phyloP scores from a whole-genome alignment of 1,284 basidiomycete genomes.

The Malassezia brasiliensis region DNA sequence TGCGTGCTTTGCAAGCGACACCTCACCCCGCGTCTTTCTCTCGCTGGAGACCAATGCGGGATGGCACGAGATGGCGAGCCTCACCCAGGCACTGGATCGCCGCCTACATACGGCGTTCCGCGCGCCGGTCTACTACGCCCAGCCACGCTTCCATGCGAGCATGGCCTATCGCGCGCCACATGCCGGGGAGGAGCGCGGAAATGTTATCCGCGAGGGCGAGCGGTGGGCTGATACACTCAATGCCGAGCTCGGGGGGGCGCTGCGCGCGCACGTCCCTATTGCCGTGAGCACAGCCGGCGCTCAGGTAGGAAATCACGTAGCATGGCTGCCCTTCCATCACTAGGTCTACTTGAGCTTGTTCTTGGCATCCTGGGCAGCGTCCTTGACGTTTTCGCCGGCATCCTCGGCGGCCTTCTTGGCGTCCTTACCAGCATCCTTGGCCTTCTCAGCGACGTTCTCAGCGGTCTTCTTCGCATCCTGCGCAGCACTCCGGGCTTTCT shows the following conservation, averaged over 20 bases:
- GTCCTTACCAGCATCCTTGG: neutral
- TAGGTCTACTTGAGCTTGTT: neutral
- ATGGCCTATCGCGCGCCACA: neutral
- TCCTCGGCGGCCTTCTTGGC: neutral
- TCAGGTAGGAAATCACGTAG: neutral
- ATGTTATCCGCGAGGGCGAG: neutral
- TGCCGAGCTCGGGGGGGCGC: neutral
- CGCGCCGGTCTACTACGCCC: neutral
- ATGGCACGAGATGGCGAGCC: constrained; percentile 4
- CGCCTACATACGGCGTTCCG: neutral
- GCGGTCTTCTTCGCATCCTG: neutral
- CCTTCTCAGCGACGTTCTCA: neutral
- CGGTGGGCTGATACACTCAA: neutral
- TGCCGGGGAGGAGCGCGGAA: neutral
- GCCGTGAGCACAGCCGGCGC: neutral
- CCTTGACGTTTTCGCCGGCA: neutral
- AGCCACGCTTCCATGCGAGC: constrained; percentile 14
- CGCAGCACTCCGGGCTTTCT: neutral
- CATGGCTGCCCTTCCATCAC: neutral
- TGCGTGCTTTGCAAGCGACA: constrained; percentile 11
- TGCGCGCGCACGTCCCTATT: neutral
- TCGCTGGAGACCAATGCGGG: constrained; percentile 5
- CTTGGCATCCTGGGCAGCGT: neutral
- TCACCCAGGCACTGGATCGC: neutral
- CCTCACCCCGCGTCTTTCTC: constrained; percentile 10